Conservation (phyloP, 768 basidiomycete genomes). For the Trametes villosa region DNA sequence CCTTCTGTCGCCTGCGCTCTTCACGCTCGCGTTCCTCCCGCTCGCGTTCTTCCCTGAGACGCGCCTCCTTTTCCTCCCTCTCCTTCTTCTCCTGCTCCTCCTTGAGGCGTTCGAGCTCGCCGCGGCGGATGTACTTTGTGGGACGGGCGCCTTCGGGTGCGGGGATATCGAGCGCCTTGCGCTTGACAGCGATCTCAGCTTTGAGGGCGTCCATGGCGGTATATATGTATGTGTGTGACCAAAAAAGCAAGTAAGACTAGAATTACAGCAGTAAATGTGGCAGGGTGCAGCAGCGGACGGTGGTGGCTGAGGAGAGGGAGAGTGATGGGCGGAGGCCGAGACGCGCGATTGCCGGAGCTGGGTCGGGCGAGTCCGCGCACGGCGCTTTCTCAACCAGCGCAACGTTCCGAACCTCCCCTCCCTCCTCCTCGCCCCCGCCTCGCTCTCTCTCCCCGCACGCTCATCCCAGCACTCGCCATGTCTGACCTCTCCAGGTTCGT, state of each 20-base stretch:
- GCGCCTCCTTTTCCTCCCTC: slow-evolving; percentile 40
- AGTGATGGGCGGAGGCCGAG: not conserved
- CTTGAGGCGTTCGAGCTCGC: slow-evolving; percentile 81
- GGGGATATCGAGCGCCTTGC: slow-evolving; percentile 69
- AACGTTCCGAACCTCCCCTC: slow-evolving; percentile 1
- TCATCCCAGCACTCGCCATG: slow-evolving; percentile 50
- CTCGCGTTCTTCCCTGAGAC: slow-evolving; percentile 28
- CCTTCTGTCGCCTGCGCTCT: slow-evolving; percentile 32
- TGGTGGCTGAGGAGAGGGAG: not conserved
- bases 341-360: slow-evolving; percentile 16
- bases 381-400: slow-evolving; percentile 2
- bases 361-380: slow-evolving; percentile 15
- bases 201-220: slow-evolving; percentile 84
- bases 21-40: slow-evolving; percentile 30
- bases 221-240: not conserved
- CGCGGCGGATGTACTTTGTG: slow-evolving; percentile 88
- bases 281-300: not conserved
- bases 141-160: slow-evolving; percentile 45
- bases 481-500: slow-evolving; percentile 55
- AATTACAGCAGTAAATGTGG: not conserved
- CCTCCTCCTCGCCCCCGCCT: slow-evolving; percentile 9
- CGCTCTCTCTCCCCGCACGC: not conserved
- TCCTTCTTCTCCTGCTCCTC: slow-evolving; percentile 49
- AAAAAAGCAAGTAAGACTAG: not conserved
- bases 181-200: slow-evolving; percentile 86